Base-by-base conservation (phyloP, 805 yeast species). In the Candida dendrica region DNA sequence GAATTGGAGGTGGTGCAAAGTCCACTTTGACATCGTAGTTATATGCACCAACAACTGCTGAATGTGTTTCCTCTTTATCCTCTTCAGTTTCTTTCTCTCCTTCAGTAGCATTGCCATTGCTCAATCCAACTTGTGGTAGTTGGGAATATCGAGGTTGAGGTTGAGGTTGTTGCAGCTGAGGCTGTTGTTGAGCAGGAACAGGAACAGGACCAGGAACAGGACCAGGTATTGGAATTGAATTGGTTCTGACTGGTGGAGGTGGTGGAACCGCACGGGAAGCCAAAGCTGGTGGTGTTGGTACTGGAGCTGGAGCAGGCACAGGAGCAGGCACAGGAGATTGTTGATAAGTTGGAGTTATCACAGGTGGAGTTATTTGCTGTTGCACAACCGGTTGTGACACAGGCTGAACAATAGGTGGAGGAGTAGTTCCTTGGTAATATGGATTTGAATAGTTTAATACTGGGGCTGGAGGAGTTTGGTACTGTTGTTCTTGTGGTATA, bases 1-100 rank as follows among this genome's bases (percentile, higher is more conserved):
- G 37, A 18, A n/a, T 51, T 20, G 63, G 64, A 3, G 76, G 76
- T 13, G 75, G 72, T 3, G 69, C 65, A 39, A 59, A 61, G 34
- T 56, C 58, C 8, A 56, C 49, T 13, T 58, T 50, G 4, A 64
- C 66, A 10, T 56, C 39, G 34, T 65, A 48, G 29, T 51, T 42
- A 36, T 55, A 53, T 14, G 39, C 15, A 1, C 64, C 66, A 8
- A 65, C 56, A 38, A 65, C 52, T n/a, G 50, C 46, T 7, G 18
- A 9, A 14, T 29, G n/a, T 11, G 10, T 17, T 19, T 18, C 33
- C 6, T 30, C 34, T 41, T 51, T 15, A 37, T 20, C 36, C 9
- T 19, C 9, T 5, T 10, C 37, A 13, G 17, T 27, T 27, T 27
- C 30, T 40, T n/a, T 36, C 32, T 9, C 43, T 42, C 35, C 34